Percentiles rank a stretch among this genome's conserved stretches.
phyloP scores from a whole-genome alignment of 331 rosid species.

The Phaseolus coccineus region DNA sequence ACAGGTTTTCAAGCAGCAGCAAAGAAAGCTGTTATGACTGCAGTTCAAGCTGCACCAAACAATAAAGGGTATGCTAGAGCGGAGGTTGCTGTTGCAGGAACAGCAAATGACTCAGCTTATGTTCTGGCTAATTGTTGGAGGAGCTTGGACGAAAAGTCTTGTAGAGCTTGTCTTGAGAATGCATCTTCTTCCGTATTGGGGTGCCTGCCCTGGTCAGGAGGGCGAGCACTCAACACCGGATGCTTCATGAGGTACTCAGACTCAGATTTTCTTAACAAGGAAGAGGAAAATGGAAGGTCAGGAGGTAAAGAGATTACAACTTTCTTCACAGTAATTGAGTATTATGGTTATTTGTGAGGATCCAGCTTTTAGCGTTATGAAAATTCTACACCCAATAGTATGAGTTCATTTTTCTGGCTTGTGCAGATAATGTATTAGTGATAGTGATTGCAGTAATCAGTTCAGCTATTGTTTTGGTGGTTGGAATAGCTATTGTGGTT shows the following conservation, averaged over 20 bases:
- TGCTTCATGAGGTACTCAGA: constrained; percentile 93
- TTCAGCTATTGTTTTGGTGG: constrained; percentile 61
- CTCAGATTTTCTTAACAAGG: constrained; percentile 73
- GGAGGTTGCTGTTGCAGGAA: constrained; percentile 46
- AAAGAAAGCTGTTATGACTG: constrained; percentile 55
- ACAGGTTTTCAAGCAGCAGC: constrained; percentile 55
- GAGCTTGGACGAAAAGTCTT: constrained; percentile 69
- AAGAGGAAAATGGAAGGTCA: constrained; percentile 48
- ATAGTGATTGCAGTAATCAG: constrained; percentile 67
- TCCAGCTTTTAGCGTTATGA: constrained; percentile 26
- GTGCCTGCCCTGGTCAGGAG: constrained; percentile 90
- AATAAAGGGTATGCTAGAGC: constrained; percentile 65
- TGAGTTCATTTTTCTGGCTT: constrained; percentile 34
- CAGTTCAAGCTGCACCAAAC: constrained; percentile 56
- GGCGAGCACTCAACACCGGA: constrained; percentile 75
- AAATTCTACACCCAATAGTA: neutral
- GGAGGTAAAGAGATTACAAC: constrained; percentile 49
- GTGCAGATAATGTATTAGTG: constrained; percentile 62
- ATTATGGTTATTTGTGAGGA: neutral
- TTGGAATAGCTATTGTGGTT: constrained; percentile 54
- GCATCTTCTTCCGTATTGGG: constrained; percentile 67
- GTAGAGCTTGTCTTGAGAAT: constrained; percentile 72
- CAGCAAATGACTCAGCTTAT: constrained; percentile 62
- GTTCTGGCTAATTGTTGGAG: constrained; percentile 88
- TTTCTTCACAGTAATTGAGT: constrained; percentile 2